Conservation (phyloP, 306 rosid genomes). For the Medicago ruthenica region DNA sequence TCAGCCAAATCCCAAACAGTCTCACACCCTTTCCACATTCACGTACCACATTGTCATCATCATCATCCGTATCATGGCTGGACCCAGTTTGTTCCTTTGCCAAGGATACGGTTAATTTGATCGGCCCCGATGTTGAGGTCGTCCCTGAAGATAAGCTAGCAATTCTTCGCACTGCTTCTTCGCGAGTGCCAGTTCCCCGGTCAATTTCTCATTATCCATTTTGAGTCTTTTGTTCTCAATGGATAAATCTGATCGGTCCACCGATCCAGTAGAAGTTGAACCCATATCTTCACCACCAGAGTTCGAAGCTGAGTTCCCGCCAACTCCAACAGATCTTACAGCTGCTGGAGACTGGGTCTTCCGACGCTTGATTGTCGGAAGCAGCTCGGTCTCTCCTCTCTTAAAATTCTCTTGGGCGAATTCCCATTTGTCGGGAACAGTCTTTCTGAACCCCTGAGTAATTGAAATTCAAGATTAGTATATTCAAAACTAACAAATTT, state of each 20-base stretch:
- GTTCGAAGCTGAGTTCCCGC: constrained; percentile 48
- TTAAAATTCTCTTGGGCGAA: constrained; percentile 81
- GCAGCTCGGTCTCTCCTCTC: constrained; percentile 67
- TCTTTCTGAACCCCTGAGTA: constrained; percentile 81
- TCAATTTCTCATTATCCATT: constrained; percentile 69
- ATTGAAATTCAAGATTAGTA: neutral
- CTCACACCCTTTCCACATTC: constrained; percentile 49
- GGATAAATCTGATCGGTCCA: constrained; percentile 59
- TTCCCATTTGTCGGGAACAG: constrained; percentile 92
- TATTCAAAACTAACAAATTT: neutral
- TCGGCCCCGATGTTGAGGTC: constrained; percentile 65
- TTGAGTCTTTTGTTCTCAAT: constrained; percentile 73
- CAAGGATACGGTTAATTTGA: constrained; percentile 59
- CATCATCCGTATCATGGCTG: constrained; percentile 44
- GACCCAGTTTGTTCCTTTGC: constrained; percentile 60
- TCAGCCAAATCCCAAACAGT: constrained; percentile 92
- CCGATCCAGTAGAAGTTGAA: constrained; percentile 73
- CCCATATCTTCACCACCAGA: constrained; percentile 78
- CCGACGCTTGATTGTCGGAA: constrained; percentile 70
- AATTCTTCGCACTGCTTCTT: constrained; percentile 74
- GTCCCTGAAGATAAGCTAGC: constrained; percentile 54
- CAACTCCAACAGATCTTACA: constrained; percentile 49
- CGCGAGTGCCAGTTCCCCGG: constrained; percentile 60
- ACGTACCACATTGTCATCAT: constrained; percentile 40
- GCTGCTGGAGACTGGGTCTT: constrained; percentile 32